phyloP scores from a whole-genome alignment of 352 stramenopile genomes.

The Globisporangium middletonii region DNA sequence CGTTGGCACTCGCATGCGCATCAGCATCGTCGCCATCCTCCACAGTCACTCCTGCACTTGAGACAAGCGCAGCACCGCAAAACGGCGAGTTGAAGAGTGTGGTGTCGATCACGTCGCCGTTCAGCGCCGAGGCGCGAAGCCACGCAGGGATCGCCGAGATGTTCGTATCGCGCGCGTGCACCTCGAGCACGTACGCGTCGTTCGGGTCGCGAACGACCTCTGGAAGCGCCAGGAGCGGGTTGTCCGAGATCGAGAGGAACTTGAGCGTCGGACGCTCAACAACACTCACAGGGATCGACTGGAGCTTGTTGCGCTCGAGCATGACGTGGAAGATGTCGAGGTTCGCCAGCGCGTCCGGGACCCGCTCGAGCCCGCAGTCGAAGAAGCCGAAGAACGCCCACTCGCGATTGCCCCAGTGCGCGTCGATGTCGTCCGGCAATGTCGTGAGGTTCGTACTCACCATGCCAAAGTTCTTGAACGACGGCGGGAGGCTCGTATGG shows the following conservation, averaged over 20 bases:
- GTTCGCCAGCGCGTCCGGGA: slow-evolving; percentile 42
- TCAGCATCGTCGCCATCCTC: too few relatives aligned
- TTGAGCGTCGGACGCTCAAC: slow-evolving; percentile 36
- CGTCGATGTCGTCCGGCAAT: slow-evolving; percentile 11
- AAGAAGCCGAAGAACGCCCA: neutral
- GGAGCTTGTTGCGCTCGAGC: neutral
- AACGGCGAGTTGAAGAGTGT: neutral
- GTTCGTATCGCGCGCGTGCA: neutral
- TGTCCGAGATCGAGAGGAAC: slow-evolving; percentile 37
- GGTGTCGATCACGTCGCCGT: too few relatives aligned
- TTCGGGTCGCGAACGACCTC: neutral
- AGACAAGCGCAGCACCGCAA: neutral
- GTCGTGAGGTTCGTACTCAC: slow-evolving; percentile 10
- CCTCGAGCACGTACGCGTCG: neutral
- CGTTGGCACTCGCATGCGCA: too few relatives aligned
- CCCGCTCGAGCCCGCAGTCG: slow-evolving; percentile 17
- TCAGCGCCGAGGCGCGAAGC: neutral
- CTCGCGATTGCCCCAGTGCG: slow-evolving; percentile 4
- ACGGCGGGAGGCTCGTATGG: slow-evolving; percentile 2
- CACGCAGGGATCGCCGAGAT: neutral
- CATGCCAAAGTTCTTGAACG: slow-evolving; percentile 10
- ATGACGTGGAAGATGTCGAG: slow-evolving; percentile 34
- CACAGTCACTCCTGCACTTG: neutral
- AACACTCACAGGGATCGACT: slow-evolving; percentile 32
- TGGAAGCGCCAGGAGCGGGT: slow-evolving; percentile 25